Conservation (phyloP, 495 filamentous ascomycete species). For the Penicillium dipodomyicola region DNA sequence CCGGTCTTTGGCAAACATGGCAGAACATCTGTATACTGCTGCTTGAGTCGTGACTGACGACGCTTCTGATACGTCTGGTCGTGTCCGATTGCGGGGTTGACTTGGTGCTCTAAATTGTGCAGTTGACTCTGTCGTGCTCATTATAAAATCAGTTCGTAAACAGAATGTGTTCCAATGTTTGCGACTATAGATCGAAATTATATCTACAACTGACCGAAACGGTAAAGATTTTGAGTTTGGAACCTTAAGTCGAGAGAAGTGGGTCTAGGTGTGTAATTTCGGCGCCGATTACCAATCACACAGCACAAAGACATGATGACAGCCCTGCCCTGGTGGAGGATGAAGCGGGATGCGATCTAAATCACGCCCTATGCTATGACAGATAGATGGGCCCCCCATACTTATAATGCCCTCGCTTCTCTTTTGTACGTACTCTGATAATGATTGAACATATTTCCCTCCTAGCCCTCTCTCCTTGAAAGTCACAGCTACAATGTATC, state of each 20-base stretch:
- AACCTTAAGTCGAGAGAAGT: not conserved
- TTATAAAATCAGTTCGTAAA: not conserved
- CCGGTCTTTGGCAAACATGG: too few species aligned
- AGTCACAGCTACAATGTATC: conserved; percentile 41
- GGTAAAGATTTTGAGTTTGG: not conserved
- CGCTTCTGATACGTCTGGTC: too few species aligned
- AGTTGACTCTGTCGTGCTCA: not conserved
- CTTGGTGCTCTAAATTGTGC: too few species aligned
- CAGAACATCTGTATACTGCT: too few species aligned
- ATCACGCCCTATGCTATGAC: not conserved
- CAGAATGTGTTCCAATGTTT: not conserved
- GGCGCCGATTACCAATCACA: conserved; percentile 20
- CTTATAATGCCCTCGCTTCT: not conserved
- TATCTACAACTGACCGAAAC: not conserved
- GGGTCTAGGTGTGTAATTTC: not conserved
- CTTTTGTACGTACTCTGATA: not conserved
- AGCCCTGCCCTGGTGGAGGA: not conserved
- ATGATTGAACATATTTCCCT: not conserved
- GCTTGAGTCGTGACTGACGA: too few species aligned
- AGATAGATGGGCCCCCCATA: not conserved
- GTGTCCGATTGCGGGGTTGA: too few species aligned
- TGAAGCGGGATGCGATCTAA: not conserved
- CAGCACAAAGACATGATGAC: conserved; percentile 7
- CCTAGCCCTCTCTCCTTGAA: too few species aligned
- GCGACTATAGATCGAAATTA: not conserved